Conservation (phyloP, 225 moss, liverwort and hornwort genomes). For the Sphagnum tenellum region DNA sequence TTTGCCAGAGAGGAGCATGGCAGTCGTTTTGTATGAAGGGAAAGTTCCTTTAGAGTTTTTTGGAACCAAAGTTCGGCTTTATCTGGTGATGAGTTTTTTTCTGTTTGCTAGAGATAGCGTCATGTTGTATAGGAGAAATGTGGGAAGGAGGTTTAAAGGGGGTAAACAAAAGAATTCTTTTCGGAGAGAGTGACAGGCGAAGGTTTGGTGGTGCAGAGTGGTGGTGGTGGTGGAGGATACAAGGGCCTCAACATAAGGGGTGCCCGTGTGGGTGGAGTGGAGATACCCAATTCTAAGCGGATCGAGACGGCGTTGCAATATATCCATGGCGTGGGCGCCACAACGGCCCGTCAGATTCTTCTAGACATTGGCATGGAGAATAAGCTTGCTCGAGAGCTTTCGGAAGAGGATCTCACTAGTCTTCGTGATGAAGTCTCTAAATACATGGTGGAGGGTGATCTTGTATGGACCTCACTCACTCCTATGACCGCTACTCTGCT, state of each 20-base stretch:
- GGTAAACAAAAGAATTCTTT: too few relatives aligned
- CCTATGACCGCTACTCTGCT: too few relatives aligned
- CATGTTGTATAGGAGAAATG: neutral
- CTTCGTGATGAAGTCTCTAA: slow-evolving; percentile 85
- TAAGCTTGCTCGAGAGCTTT: slow-evolving; percentile 66
- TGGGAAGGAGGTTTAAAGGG: too few relatives aligned
- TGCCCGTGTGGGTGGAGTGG: slow-evolving; percentile 88
- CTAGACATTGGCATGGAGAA: slow-evolving; percentile 77
- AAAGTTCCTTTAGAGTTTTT: too few relatives aligned
- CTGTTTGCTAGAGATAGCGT: neutral
- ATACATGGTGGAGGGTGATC: slow-evolving; percentile 84
- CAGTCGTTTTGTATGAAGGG: neutral
- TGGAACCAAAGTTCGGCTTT: too few relatives aligned
- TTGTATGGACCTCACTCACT: slow-evolving; percentile 19
- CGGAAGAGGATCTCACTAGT: slow-evolving; percentile 69
- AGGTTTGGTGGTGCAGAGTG: slow-evolving; percentile 3
- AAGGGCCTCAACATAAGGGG: slow-evolving; percentile 53
- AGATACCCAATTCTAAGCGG: slow-evolving; percentile 78
- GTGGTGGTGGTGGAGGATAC: neutral
- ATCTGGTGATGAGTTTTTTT: too few relatives aligned
- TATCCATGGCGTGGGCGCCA: slow-evolving; percentile 72
- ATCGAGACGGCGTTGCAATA: slow-evolving; percentile 75
- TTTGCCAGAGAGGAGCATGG: neutral
- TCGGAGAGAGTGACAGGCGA: too few relatives aligned
- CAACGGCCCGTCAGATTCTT: slow-evolving; percentile 71